Conservation (phyloP, 2,329 filamentous ascomycete genomes). For the Dactylellina leptospora region DNA sequence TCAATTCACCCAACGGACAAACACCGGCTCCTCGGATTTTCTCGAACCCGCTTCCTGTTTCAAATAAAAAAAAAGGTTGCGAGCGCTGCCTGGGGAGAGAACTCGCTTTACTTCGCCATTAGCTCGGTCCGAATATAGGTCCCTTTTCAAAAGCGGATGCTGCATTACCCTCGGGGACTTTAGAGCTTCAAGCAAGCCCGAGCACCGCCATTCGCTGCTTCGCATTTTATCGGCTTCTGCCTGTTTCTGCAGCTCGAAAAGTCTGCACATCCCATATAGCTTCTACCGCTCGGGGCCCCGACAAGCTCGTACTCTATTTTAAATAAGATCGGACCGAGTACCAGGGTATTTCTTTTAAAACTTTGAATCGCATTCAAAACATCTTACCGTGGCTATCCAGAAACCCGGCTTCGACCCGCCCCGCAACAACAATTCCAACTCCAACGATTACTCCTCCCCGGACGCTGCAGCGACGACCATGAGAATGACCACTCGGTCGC, state of each 20-base stretch:
- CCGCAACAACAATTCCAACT: conserved; percentile 20
- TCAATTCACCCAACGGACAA: conserved; percentile 23
- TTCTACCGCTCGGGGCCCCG: not conserved
- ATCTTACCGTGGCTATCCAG: conserved; percentile 26
- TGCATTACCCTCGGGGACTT: conserved; percentile 54
- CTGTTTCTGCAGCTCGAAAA: conserved; percentile 40
- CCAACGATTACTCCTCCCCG: conserved; percentile 14
- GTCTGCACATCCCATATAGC: conserved; percentile 19
- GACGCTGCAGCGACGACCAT: conserved; percentile 31
- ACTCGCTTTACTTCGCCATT: not conserved
- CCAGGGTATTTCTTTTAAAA: conserved; percentile 1
- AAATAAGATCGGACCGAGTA: conserved; percentile 4
- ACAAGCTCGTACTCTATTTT: not conserved
- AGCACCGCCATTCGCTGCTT: conserved; percentile 23
- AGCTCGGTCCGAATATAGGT: conserved; percentile 20
- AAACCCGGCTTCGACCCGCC: conserved; percentile 37
- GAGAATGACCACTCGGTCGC: conserved; percentile 53
- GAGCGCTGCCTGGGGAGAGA: conserved; percentile 14
- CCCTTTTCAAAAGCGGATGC: conserved; percentile 47
- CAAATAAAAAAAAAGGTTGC: conserved; percentile 24
- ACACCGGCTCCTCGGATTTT: conserved; percentile 27
- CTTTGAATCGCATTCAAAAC: not conserved
- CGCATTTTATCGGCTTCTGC: conserved; percentile 20
- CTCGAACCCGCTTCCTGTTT: conserved; percentile 40
- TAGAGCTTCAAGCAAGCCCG: conserved; percentile 47